Percentiles rank a stretch among this genome's conserved stretches.
These are phyloP conservation scores for Plasmodium cynomolgi DNA, from an alignment of 169 alveolate genomes.

Conservation along the genomic window DNA sequence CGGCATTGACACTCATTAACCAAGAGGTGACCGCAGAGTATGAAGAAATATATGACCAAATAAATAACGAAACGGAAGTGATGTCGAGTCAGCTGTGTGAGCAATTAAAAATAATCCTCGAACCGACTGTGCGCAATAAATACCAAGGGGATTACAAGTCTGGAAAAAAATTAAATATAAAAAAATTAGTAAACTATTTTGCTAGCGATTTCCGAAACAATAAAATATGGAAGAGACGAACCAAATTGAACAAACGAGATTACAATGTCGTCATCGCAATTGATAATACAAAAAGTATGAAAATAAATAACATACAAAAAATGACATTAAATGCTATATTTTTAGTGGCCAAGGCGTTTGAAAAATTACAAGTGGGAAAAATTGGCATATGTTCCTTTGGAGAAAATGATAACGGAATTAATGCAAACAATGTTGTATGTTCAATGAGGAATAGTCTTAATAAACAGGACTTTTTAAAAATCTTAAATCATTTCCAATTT, in stretches of 20 bases:
- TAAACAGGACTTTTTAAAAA: constrained; percentile 72
- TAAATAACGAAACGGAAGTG: constrained; percentile 73
- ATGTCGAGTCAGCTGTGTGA: constrained; percentile 88
- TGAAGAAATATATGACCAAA: constrained; percentile 67
- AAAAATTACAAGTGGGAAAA: constrained; percentile 90
- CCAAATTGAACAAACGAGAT: constrained; percentile 96
- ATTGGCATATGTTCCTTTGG: constrained; percentile 86
- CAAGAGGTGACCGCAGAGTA: constrained; percentile 26
- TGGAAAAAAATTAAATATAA: constrained; percentile 96
- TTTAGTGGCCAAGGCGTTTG: constrained; percentile 90
- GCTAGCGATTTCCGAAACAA: constrained; percentile 99
- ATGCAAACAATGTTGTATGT: constrained; percentile 61
- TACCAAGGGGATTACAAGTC: constrained; percentile 97
- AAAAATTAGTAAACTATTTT: constrained; percentile 96
- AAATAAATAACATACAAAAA: constrained; percentile 91
- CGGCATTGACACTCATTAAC: background rate
- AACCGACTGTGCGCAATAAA: constrained; percentile 92
- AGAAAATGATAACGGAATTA: constrained; percentile 77
- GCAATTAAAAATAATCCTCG: constrained; percentile 91
- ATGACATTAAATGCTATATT: constrained; percentile 88
- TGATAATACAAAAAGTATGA: constrained; percentile 97
- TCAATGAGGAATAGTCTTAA: constrained; percentile 60
- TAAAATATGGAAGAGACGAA: constrained; percentile 99
- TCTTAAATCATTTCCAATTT: constrained; percentile 82
- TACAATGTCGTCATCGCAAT: constrained; percentile 95